Evolutionary conservation across 1,284 basidiomycete species (phyloP).

Genomic region (Pterulicium gracile): DNA sequence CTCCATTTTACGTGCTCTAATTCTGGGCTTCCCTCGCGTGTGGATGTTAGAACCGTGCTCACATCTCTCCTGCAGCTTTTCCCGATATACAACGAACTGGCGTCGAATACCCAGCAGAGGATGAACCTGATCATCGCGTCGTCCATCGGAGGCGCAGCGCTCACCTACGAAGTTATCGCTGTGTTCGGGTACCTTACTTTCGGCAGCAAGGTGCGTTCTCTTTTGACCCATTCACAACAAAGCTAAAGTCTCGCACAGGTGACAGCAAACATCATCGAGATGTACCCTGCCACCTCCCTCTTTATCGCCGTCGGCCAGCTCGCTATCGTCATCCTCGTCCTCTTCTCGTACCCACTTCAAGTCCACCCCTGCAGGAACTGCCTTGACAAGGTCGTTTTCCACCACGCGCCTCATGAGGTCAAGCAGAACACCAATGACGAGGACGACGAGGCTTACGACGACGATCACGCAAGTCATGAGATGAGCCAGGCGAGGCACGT

Average conservation of each 20-base stretch:
- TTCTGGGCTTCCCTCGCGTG: conserved; percentile 12
- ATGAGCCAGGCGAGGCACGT: conserved; percentile 70
- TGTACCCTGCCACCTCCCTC: conserved; percentile 90
- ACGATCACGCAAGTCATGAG: conserved; percentile 46
- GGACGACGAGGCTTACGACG: conserved; percentile 32
- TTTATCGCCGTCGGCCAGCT: conserved; percentile 91
- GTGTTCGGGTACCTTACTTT: conserved; percentile 94
- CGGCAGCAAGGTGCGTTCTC: conserved; percentile 57
- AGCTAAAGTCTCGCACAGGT: conserved; percentile 36
- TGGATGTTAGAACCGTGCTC: background rate
- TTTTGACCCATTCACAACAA: background rate
- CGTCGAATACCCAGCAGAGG: conserved; percentile 66
- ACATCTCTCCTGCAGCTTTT: conserved; percentile 48
- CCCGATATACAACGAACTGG: conserved; percentile 90
- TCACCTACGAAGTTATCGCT: conserved; percentile 78
- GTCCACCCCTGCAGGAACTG: conserved; percentile 91
- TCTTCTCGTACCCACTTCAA: conserved; percentile 90
- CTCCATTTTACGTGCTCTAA: conserved; percentile 3
- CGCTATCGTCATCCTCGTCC: conserved; percentile 84
- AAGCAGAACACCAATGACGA: conserved; percentile 32
- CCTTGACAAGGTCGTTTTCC: conserved; percentile 77
- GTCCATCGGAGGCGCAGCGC: conserved; percentile 73
- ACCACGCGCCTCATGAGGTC: conserved; percentile 27
- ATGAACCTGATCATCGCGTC: conserved; percentile 84
- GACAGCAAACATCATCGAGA: conserved; percentile 85